These are phyloP conservation scores for Fraxinus americana DNA, from an alignment of 257 asterid genomes.

Conservation along the genomic window DNA sequence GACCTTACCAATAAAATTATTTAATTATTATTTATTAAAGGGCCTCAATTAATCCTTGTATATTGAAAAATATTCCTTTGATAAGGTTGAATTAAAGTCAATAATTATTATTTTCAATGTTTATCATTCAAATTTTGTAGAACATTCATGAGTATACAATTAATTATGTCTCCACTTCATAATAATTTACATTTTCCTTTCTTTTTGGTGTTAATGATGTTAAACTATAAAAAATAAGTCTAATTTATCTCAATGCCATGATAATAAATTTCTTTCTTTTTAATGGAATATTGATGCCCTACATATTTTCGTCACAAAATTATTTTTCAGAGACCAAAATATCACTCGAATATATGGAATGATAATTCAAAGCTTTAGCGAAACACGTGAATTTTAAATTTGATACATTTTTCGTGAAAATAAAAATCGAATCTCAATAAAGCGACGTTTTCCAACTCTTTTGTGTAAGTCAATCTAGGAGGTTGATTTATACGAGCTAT, in stretches of 20 bases:
- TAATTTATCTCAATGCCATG: not conserved
- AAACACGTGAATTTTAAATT: too few relatives aligned
- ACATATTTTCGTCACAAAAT: too few relatives aligned
- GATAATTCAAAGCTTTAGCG: too few relatives aligned
- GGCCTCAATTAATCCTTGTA: constrained; percentile 31
- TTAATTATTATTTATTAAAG: constrained; percentile 23
- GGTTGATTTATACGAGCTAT: too few relatives aligned
- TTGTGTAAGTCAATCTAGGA: too few relatives aligned
- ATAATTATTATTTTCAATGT: constrained; percentile 31
- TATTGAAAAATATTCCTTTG: constrained; percentile 43
- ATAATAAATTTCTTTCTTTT: not conserved
- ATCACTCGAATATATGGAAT: too few relatives aligned
- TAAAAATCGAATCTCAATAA: too few relatives aligned
- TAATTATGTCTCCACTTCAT: not conserved
- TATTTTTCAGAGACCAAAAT: too few relatives aligned
- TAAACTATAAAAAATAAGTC: not conserved
- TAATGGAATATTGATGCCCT: not conserved
- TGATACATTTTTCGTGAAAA: too few relatives aligned
- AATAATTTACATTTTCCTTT: not conserved
- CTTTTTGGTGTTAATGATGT: not conserved
- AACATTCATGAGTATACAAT: not conserved
- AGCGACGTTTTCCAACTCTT: too few relatives aligned
- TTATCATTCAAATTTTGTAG: not conserved
- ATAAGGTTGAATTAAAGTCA: constrained; percentile 31
- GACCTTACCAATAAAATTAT: constrained; percentile 21